phyloP scores from a whole-genome alignment of 2,329 filamentous ascomycete species.

The Colletotrichum echinochloae region DNA sequence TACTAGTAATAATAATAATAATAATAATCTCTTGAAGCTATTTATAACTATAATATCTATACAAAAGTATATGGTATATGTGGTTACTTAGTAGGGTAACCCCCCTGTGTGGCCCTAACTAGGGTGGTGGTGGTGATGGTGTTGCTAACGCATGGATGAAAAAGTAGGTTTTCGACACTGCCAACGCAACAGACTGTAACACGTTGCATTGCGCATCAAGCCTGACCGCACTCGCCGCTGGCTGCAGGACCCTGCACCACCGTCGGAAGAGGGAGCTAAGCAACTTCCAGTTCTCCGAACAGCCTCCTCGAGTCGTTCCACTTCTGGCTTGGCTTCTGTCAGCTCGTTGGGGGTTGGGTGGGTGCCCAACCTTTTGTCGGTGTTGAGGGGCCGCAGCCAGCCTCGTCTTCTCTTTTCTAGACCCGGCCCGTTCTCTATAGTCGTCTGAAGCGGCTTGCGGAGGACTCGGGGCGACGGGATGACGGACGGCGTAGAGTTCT shows the following conservation, averaged over 20 bases:
- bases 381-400: constrained; percentile 20
- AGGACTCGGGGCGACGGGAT: not conserved
- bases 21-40: too few species aligned
- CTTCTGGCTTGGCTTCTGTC: not conserved
- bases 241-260: constrained; percentile 28
- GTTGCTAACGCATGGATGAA: too few species aligned
- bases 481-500: not conserved
- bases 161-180: too few species aligned
- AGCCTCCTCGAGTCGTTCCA: constrained; percentile 33
- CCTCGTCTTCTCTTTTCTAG: not conserved
- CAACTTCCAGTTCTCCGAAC: constrained; percentile 38
- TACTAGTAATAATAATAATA: too few species aligned
- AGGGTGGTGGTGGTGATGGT: too few species aligned
- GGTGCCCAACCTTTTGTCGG: constrained; percentile 26
- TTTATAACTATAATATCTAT: too few species aligned
- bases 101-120: too few species aligned
- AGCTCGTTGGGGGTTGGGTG: constrained; percentile 28
- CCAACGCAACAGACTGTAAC: too few species aligned
- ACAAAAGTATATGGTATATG: too few species aligned
- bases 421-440: not conserved
- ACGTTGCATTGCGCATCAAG: constrained; percentile 20
- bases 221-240: constrained; percentile 11
- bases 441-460: not conserved
- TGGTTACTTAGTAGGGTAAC: too few species aligned
- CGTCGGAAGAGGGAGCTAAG: not conserved